Base-by-base conservation (phyloP, 1,284 basidiomycete species). In the Moniliella sp. region DNA sequence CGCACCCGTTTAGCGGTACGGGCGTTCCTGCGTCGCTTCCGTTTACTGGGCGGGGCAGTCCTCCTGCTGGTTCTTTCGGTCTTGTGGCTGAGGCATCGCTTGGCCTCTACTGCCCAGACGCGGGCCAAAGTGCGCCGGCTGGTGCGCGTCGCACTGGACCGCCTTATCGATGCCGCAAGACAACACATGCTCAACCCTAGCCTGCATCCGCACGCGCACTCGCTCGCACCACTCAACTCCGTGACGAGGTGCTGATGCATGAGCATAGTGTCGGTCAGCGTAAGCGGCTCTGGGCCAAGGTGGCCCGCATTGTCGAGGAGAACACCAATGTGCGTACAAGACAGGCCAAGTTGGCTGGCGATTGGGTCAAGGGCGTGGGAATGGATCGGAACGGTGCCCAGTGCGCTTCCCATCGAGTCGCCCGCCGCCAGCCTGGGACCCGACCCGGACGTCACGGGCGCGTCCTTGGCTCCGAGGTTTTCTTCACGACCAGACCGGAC, bases 251-350 rank as follows among this genome's bases (percentile, higher is more conserved):
- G 26, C 65, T 97, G 15, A 75, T 78, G 42, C 73, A 78, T 32
- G 76, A 81, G 37, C 77, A 79, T 51, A 76, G 76, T 15, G 69
- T 78, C 10, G 57, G 68, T 4, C 64, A 65, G 17, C 70, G 84
- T 29, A 69, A 72, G 36, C 66, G 72, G 19, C 52, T 94, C 18
- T 99, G 91, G 91, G 67, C 71, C 29, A 70, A 71, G 37, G 91
- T 99, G 26, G 77, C 80, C 55, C 72, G 69, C 30, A 65, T 84
- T 28, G 81, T 97, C 1, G 88, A 97, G 63, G 73, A 73, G 34
- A 97, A 99, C 63, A 73, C 82, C 12, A 99, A 99, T 62, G 80
- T 97, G 12, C 72, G 81, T 35, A 75, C 75, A 15, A 77, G 80
- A 56, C 68, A 88, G 40, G 77, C 80, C 57, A 84, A 94, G 63